phyloP scores from a whole-genome alignment of 2,329 filamentous ascomycete species.

The Myriosclerotinia curreyana region DNA sequence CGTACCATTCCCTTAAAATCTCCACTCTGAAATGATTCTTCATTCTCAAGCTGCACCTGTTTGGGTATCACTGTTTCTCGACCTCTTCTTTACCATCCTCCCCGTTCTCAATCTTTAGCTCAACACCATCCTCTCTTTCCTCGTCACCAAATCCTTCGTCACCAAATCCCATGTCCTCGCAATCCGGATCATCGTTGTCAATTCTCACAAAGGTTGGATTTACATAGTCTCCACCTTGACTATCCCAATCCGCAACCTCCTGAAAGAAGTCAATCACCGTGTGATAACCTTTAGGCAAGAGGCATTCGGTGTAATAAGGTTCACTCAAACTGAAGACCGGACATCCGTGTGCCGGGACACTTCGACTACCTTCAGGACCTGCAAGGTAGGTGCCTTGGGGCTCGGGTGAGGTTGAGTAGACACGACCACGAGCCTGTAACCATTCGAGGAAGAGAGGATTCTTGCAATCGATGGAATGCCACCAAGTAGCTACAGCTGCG shows the following conservation, averaged over 20 bases:
- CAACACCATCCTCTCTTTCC: conserved; percentile 15
- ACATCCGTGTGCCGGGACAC: conserved; percentile 51
- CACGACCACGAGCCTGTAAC: conserved; percentile 49
- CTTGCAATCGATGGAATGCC: conserved; percentile 42
- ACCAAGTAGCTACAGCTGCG: conserved; percentile 50
- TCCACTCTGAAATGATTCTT: not conserved
- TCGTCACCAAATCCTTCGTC: conserved; percentile 19
- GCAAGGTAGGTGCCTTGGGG: conserved; percentile 53
- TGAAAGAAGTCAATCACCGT: conserved; percentile 61
- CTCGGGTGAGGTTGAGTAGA: conserved; percentile 55
- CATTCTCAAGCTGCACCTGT: not conserved
- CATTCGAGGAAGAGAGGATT: conserved; percentile 28
- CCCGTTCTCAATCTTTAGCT: conserved; percentile 13
- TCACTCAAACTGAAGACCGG: conserved; percentile 70
- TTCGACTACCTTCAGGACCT: conserved; percentile 45
- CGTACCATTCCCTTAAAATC: not conserved
- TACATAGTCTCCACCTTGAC: conserved; percentile 35
- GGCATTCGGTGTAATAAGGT: conserved; percentile 54
- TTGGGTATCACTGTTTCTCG: not conserved
- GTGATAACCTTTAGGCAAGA: conserved; percentile 55
- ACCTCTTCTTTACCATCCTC: not conserved
- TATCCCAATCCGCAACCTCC: conserved; percentile 48
- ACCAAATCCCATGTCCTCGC: conserved; percentile 8
- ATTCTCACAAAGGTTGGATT: conserved; percentile 38
- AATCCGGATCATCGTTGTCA: conserved; percentile 24